Base-by-base conservation (phyloP, 495 filamentous ascomycete species). In the Penicillium manginii region DNA sequence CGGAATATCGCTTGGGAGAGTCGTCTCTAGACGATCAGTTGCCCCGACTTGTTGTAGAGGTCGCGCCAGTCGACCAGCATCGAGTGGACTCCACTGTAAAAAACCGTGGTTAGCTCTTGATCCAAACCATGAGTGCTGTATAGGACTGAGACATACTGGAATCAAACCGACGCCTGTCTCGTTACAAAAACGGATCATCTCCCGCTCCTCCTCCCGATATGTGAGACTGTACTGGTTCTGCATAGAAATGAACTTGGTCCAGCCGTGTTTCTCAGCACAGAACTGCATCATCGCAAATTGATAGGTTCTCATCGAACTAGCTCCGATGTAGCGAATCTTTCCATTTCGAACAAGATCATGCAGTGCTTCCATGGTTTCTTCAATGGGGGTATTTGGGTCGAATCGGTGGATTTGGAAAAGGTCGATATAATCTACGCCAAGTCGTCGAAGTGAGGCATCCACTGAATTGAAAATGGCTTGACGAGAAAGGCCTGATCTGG, bases 331-430 rank as follows among this genome's bases (percentile, higher is more conserved):
- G 10, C 79, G 78, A 19, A 90, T 83, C 63, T 88, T 89, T 11
- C 86, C 87, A 0, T 72, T 70, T 61, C 82, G 74, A 3, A 91
- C 81, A 0, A 91, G 66, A 61, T 91, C 88, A 61, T 91, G 82
- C 3, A 92, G 72, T 1, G 88, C 87, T 65, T 83, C 72, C 88
- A 93, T 91, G 8, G 86, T 91, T 72, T 92, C 89, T 67, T 89
- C 86, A 14, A 74, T 54, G 0, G 86, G 83, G 1, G 79, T 83
- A 6, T 71, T 56, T 0, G 73, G 69, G 52, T 85, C 81, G 40
- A 81, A 70, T 2, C 83, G 74, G 60, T 94, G 90, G 57, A 89
- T 86, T 66, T 86, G 83, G 46, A 88, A 73, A 12, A 89, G 63
- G 54, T 91, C 87, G 62, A 89, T 82, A 62, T 90, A 89, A 15